A percentile compares a stretch with the other conserved stretches of the same genome.
Evolutionary conservation across 208 protist genomes (phyloP).

Genomic region (Leishmania martiniquensis): DNA sequence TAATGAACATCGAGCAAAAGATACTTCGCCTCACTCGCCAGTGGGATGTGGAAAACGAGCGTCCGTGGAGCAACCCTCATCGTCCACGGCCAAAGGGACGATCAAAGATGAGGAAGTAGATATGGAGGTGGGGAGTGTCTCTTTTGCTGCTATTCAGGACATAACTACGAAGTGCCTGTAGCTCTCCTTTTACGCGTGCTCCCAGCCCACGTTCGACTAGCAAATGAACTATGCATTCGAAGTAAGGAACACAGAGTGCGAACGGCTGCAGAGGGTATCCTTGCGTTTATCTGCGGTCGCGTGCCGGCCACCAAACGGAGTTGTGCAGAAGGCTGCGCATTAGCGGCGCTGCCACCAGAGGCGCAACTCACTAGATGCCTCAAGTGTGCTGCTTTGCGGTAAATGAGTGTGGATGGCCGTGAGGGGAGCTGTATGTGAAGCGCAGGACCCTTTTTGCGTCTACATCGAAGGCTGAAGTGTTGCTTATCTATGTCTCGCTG

Average conservation of each 20-base stretch:
- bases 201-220: neutral
- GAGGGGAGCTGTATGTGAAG: neutral
- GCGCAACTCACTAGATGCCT: neutral
- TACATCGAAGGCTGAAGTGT: too few species aligned
- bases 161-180: neutral
- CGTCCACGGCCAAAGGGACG: constrained; percentile 83
- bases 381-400: neutral
- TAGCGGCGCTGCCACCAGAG: neutral
- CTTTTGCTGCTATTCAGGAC: constrained; percentile 4
- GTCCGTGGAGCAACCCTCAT: constrained; percentile 81
- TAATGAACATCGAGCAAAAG: constrained; percentile 82
- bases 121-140: neutral
- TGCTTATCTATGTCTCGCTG: neutral
- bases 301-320: neutral
- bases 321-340: neutral
- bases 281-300: too few species aligned
- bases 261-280: neutral
- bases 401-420: neutral
- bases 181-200: neutral
- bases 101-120: constrained; percentile 88
- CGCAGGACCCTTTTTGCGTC: neutral
- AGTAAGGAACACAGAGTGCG: too few species aligned
- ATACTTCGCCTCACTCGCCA: constrained; percentile 57
- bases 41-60: constrained; percentile 84
- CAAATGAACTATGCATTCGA: too few species aligned